Conservation (phyloP, 2,329 filamentous ascomycete species). For the Colletotrichum australisinense region DNA sequence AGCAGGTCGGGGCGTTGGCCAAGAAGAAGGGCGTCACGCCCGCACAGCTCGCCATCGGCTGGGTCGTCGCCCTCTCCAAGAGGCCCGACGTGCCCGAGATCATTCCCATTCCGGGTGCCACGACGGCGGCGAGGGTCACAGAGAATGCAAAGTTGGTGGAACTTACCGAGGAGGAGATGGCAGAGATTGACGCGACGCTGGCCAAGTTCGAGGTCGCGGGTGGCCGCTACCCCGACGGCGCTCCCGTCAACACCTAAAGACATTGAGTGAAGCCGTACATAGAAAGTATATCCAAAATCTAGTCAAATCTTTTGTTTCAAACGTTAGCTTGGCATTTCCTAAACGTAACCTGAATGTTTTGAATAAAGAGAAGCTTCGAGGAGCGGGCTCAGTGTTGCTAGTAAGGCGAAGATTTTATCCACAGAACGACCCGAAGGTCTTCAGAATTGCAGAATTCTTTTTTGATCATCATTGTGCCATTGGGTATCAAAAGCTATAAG, state of each 20-base stretch:
- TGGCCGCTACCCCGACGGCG: constrained; percentile 55
- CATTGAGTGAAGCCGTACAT: not conserved
- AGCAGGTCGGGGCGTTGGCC: constrained; percentile 68
- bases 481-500: constrained; percentile 37
- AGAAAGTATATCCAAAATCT: not conserved
- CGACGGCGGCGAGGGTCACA: constrained; percentile 63
- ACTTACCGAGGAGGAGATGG: constrained; percentile 62
- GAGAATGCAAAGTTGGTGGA: constrained; percentile 68
- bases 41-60: constrained; percentile 75
- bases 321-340: not conserved
- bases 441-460: constrained; percentile 64
- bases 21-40: constrained; percentile 68
- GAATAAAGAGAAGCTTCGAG: not conserved
- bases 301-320: not conserved
- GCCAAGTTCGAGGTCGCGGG: constrained; percentile 60
- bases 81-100: constrained; percentile 66
- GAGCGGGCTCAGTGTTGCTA: constrained; percentile 28
- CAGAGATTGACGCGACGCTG: constrained; percentile 61
- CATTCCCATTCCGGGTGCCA: constrained; percentile 76
- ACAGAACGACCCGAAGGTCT: constrained; percentile 43
- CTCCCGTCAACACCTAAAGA: constrained; percentile 51
- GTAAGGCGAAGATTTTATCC: constrained; percentile 44
- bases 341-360: not conserved
- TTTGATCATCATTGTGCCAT: constrained; percentile 42
- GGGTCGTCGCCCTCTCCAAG: constrained; percentile 64